These are phyloP conservation scores for Candolleomyces efflorescens DNA, from an alignment of 768 basidiomycete genomes.

Conservation along the genomic window DNA sequence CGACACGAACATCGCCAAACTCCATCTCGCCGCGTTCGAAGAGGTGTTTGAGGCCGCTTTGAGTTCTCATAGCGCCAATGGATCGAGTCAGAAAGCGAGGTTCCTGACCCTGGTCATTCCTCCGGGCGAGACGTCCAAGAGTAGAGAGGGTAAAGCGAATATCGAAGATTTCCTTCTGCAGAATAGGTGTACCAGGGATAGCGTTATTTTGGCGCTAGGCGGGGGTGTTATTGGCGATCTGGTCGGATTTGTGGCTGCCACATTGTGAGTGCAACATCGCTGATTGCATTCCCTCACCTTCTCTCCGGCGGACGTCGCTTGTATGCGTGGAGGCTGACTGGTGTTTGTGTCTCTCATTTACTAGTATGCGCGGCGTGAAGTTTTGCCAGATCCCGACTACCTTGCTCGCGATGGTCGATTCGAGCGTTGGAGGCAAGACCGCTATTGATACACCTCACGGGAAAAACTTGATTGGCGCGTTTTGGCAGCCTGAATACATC, in stretches of 20 bases:
- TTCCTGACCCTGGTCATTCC: constrained; percentile 77
- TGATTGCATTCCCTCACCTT: too few relatives aligned
- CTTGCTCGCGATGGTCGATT: constrained; percentile 97
- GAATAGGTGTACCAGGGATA: constrained; percentile 88
- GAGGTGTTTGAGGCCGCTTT: constrained; percentile 55
- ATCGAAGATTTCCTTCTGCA: constrained; percentile 92
- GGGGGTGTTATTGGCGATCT: constrained; percentile 98
- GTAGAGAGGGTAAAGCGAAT: constrained; percentile 86
- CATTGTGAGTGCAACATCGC: constrained; percentile 63
- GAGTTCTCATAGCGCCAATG: constrained; percentile 12
- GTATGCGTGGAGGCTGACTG: constrained; percentile 7
- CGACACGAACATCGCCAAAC: constrained; percentile 82
- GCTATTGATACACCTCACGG: constrained; percentile 99
- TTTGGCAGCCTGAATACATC: constrained; percentile 97
- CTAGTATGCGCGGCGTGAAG: constrained; percentile 93
- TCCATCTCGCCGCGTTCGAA: constrained; percentile 70
- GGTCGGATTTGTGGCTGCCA: constrained; percentile 94
- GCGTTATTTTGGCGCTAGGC: constrained; percentile 88
- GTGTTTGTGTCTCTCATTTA: background rate
- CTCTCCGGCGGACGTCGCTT: background rate
- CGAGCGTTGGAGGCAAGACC: constrained; percentile 95
- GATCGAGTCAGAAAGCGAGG: constrained; percentile 41
- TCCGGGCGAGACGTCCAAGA: constrained; percentile 93
- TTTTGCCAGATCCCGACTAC: constrained; percentile 97
- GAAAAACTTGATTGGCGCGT: constrained; percentile 97